Percentiles rank a stretch among this genome's conserved stretches.
phyloP scores from a whole-genome alignment of 768 basidiomycete genomes.

The Macrolepiota albuminosa region DNA sequence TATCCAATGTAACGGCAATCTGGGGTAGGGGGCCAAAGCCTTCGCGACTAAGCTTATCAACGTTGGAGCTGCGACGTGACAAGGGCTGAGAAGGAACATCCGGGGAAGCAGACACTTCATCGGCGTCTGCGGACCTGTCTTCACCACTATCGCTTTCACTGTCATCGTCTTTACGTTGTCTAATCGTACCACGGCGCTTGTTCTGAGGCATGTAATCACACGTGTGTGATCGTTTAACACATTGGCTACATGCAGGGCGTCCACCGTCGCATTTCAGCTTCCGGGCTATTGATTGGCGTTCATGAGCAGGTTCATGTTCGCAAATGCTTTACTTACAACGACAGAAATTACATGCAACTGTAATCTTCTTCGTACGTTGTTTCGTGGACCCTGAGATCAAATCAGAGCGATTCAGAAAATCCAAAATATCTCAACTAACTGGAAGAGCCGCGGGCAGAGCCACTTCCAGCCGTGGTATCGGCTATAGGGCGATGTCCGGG shows the following conservation, averaged over 20 bases:
- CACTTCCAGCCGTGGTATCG: slow-evolving; percentile 34
- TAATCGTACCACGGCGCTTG: slow-evolving; percentile 62
- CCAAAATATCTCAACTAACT: slow-evolving; percentile 33
- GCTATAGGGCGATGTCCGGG: slow-evolving; percentile 36
- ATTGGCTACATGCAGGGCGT: slow-evolving; percentile 78
- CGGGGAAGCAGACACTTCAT: slow-evolving; percentile 54
- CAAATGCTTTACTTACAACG: slow-evolving; percentile 55
- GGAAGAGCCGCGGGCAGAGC: slow-evolving; percentile 28
- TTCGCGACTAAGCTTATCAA: slow-evolving; percentile 37
- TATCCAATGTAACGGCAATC: slow-evolving; percentile 37
- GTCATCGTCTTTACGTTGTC: slow-evolving; percentile 58
- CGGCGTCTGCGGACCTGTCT: slow-evolving; percentile 45
- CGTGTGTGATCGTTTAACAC: slow-evolving; percentile 68
- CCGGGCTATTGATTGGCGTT: slow-evolving; percentile 48
- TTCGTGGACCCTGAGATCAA: slow-evolving; percentile 48
- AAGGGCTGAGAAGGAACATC: slow-evolving; percentile 43
- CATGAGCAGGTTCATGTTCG: slow-evolving; percentile 3
- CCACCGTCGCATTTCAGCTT: slow-evolving; percentile 89
- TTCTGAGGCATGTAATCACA: slow-evolving; percentile 80
- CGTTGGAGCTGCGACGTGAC: slow-evolving; percentile 46
- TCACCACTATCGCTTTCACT: slow-evolving; percentile 69
- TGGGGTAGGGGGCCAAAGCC: slow-evolving; percentile 36
- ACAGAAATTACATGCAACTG: slow-evolving; percentile 88
- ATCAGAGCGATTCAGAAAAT: slow-evolving; percentile 3
- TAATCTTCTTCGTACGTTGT: slow-evolving; percentile 79